Evolutionary conservation across 2,329 filamentous ascomycete species (phyloP).

Genomic region (Paracamarosporium sp.): DNA sequence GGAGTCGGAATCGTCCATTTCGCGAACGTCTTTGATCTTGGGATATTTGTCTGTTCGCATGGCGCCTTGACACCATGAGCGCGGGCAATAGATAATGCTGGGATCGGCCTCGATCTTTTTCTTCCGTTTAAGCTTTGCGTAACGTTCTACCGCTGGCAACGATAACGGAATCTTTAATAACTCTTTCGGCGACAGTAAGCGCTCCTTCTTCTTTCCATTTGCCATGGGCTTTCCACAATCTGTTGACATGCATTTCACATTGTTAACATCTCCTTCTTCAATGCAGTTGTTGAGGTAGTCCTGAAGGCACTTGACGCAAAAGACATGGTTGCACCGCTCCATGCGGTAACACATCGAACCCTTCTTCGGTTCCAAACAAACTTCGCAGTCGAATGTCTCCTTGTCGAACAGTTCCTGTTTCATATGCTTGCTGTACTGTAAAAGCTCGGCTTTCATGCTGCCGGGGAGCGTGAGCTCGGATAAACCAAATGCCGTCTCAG

Average conservation of each 20-base stretch:
- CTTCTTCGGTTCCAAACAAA: constrained; percentile 93
- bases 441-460: constrained; percentile 69
- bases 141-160: constrained; percentile 79
- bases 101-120: constrained; percentile 91
- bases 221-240: constrained; percentile 65
- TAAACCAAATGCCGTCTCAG: constrained; percentile 62
- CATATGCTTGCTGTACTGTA: constrained; percentile 80
- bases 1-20: constrained; percentile 48
- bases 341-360: constrained; percentile 81
- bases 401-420: constrained; percentile 78
- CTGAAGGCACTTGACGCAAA: constrained; percentile 84
- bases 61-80: constrained; percentile 90
- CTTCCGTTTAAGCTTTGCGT: constrained; percentile 90
- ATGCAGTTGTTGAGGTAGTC: constrained; percentile 93
- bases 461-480: constrained; percentile 55
- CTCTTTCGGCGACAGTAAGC: constrained; percentile 80
- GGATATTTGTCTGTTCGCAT: constrained; percentile 66
- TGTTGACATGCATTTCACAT: constrained; percentile 80
- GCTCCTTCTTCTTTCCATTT: constrained; percentile 57
- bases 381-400: constrained; percentile 84
- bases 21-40: constrained; percentile 51
- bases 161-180: constrained; percentile 62
- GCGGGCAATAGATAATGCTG: constrained; percentile 89
- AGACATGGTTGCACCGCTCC: constrained; percentile 86
- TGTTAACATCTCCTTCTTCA: constrained; percentile 78